Percentiles rank a stretch among this genome's conserved stretches.
phyloP scores from a whole-genome alignment of 2,329 filamentous ascomycete genomes.

The Sporothrix protearum region DNA sequence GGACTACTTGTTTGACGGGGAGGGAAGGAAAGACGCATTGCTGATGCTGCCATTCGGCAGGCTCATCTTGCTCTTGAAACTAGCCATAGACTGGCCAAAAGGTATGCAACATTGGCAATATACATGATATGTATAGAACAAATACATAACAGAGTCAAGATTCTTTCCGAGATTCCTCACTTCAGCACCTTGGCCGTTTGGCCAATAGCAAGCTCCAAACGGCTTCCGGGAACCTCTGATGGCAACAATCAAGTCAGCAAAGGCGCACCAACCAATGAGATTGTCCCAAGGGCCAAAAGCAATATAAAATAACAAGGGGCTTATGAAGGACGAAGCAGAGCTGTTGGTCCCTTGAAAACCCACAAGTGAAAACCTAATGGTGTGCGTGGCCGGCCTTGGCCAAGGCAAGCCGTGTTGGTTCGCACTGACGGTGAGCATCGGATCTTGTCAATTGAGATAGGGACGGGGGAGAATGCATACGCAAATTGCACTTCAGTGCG shows the following conservation, averaged over 20 bases:
- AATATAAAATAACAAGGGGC: neutral
- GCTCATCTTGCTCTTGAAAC: neutral
- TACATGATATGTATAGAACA: too few relatives aligned
- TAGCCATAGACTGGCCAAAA: neutral
- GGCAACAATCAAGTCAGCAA: neutral
- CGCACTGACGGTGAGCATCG: neutral
- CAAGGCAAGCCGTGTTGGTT: neutral
- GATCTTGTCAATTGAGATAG: neutral
- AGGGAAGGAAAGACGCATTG: neutral
- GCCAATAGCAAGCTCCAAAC: neutral
- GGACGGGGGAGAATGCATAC: too few relatives aligned
- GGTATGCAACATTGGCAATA: neutral
- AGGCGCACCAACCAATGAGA: neutral
- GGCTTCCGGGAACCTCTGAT: neutral
- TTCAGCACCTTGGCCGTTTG: neutral
- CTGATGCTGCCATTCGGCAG: neutral
- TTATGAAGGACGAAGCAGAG: neutral
- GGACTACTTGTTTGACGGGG: too few relatives aligned
- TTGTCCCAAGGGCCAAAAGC: too few relatives aligned
- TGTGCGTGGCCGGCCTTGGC: neutral
- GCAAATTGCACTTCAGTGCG: neutral
- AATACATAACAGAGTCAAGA: neutral
- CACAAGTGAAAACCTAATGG: neutral
- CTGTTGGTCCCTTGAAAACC: neutral
- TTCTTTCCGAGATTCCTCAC: neutral